phyloP scores from a whole-genome alignment of 1,284 basidiomycete genomes.

The Rhodotorula sp. region DNA sequence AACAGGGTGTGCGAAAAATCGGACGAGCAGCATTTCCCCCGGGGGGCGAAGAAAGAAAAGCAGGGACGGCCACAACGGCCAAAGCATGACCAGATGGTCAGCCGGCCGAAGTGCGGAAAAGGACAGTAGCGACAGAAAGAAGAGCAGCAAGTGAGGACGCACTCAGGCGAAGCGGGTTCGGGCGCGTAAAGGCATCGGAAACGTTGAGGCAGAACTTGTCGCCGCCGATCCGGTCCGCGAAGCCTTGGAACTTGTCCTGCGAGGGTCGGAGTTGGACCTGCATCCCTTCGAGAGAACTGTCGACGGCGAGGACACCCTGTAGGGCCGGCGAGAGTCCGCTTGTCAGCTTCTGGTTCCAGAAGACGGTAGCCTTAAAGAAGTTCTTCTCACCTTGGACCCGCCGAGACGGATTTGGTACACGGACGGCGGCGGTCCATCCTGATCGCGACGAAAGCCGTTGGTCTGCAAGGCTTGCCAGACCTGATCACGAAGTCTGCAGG shows the following conservation, averaged over 20 bases:
- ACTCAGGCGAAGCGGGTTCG: constrained; percentile 44
- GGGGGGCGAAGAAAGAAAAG: no score
- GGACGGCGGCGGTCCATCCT: neutral
- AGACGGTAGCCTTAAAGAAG: neutral
- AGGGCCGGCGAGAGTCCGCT: neutral
- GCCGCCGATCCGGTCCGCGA: constrained; percentile 29
- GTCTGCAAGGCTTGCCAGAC: constrained; percentile 8
- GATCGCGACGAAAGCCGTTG: constrained; percentile 12
- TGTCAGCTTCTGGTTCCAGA: neutral
- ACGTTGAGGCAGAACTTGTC: constrained; percentile 61
- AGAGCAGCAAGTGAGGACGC: neutral
- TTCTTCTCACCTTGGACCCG: constrained; percentile 44
- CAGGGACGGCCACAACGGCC: neutral
- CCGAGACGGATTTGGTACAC: constrained; percentile 47
- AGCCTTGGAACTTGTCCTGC: constrained; percentile 65
- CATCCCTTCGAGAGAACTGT: constrained; percentile 51
- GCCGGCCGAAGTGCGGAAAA: neutral
- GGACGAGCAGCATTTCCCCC: no score
- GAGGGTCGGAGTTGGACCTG: constrained; percentile 57
- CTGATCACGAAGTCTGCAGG: constrained; percentile 16
- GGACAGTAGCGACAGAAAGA: neutral
- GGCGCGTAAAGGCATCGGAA: constrained; percentile 39
- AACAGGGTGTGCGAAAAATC: no score
- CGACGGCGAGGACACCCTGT: constrained; percentile 60
- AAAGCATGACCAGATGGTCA: neutral